Percentiles rank a stretch among this genome's conserved stretches.
Conservation (phyloP, 805 yeast genomes). For the Sugiyamaella chiloensis region DNA sequence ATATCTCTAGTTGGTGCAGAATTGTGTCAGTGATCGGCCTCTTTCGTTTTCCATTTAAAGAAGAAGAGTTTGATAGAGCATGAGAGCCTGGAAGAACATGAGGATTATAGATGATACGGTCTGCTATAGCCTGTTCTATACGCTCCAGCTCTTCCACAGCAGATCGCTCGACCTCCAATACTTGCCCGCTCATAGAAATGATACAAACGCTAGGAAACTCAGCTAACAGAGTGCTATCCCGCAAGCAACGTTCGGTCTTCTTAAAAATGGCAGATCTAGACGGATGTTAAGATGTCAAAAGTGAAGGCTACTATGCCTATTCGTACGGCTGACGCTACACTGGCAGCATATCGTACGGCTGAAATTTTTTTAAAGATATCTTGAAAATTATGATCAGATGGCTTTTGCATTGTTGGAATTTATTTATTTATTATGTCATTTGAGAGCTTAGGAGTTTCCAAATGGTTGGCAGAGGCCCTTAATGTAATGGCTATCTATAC, state of each 20-base stretch:
- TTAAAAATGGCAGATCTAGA: too few species aligned
- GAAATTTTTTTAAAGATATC: background rate
- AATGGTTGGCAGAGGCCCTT: conserved; percentile 83
- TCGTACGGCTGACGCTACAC: too few species aligned
- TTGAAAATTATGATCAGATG: background rate
- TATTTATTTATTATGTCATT: conserved; percentile 37
- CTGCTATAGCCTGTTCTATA: conserved; percentile 63
- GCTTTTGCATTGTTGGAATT: too few species aligned
- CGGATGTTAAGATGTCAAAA: background rate
- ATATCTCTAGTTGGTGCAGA: conserved; percentile 67
- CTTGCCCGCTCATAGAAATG: conserved; percentile 5
- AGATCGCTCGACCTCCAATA: conserved; percentile 26
- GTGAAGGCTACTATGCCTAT: too few species aligned
- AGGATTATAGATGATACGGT: conserved; percentile 58
- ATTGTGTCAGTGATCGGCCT: conserved; percentile 50
- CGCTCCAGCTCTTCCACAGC: conserved; percentile 56
- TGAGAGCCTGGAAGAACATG: conserved; percentile 41
- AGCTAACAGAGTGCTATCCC: too few species aligned
- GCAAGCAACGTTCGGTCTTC: too few species aligned
- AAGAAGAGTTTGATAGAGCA: conserved; percentile 25
- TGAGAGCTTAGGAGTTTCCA: conserved; percentile 67
- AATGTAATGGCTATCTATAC: conserved; percentile 72
- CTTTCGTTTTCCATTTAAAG: conserved; percentile 36
- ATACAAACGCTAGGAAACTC: too few species aligned
- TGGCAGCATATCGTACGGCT: conserved; percentile 3